phyloP scores from a whole-genome alignment of 2,329 filamentous ascomycete species.

The Leptosphaerulina australis region DNA sequence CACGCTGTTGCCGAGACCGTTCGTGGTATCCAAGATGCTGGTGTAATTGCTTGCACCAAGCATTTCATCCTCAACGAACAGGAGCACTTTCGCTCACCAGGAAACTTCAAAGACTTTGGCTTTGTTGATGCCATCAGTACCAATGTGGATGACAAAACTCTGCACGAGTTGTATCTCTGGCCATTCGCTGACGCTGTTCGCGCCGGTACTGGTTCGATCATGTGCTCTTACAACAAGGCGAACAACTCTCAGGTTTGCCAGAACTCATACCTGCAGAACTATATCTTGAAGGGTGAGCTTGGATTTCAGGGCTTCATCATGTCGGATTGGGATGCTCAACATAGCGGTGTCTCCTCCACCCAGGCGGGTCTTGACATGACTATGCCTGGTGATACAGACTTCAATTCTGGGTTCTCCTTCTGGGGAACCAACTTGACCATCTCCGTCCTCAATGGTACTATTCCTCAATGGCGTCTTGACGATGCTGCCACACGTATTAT shows the following conservation, averaged over 20 bases:
- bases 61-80: slow-evolving; percentile 68
- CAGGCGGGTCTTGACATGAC: slow-evolving; percentile 81
- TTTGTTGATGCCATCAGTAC: slow-evolving; percentile 66
- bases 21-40: slow-evolving; percentile 79
- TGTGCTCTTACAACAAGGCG: slow-evolving; percentile 74
- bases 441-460: slow-evolving; percentile 84
- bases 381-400: slow-evolving; percentile 80
- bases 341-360: slow-evolving; percentile 69
- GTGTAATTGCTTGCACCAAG: slow-evolving; percentile 74
- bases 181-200: slow-evolving; percentile 59
- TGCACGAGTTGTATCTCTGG: slow-evolving; percentile 69
- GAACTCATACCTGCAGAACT: slow-evolving; percentile 77
- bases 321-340: slow-evolving; percentile 78
- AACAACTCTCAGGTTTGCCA: slow-evolving; percentile 84
- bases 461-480: slow-evolving; percentile 85
- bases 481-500: slow-evolving; percentile 89
- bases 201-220: slow-evolving; percentile 58
- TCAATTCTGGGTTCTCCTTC: slow-evolving; percentile 73
- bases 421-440: slow-evolving; percentile 90
- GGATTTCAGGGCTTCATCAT: slow-evolving; percentile 75
- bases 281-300: slow-evolving; percentile 76
- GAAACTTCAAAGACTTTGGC: slow-evolving; percentile 64
- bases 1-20: slow-evolving; percentile 74
- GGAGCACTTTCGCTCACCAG: slow-evolving; percentile 70
- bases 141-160: slow-evolving; percentile 67